Percentiles rank a stretch among this genome's conserved stretches.
Evolutionary conservation across 495 filamentous ascomycete species (phyloP).

Genomic region (Aspergillus ostianus): DNA sequence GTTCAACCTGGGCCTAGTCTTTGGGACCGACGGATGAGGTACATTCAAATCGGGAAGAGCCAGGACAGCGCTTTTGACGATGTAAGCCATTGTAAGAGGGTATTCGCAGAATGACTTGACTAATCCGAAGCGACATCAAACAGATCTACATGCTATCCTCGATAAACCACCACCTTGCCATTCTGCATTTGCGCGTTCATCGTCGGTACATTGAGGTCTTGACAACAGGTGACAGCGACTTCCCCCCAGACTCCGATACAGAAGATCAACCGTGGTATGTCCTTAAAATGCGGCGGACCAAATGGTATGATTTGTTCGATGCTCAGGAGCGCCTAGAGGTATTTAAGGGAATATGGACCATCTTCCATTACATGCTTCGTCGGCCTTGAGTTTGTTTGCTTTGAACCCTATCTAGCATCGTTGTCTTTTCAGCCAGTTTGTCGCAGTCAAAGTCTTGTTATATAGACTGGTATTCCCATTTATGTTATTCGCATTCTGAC

Average conservation of each 20-base stretch:
- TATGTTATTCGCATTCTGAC: neutral
- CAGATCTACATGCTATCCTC: conserved; percentile 81
- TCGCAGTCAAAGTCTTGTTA: neutral
- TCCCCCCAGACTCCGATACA: conserved; percentile 38
- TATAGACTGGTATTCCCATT: neutral
- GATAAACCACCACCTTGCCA: conserved; percentile 77
- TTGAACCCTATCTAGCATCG: conserved; percentile 9
- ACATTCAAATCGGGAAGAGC: conserved; percentile 68
- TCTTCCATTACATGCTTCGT: conserved; percentile 72
- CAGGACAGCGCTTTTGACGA: conserved; percentile 50
- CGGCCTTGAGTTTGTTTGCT: conserved; percentile 2
- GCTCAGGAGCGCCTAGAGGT: conserved; percentile 66
- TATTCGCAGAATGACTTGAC: neutral
- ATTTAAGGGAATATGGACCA: conserved; percentile 70
- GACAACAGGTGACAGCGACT: conserved; percentile 31
- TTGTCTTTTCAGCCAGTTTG: neutral
- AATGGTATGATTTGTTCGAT: conserved; percentile 77
- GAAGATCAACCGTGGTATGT: conserved; percentile 61
- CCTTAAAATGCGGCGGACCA: conserved; percentile 63
- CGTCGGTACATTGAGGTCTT: conserved; percentile 58
- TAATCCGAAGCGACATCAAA: conserved; percentile 7
- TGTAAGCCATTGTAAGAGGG: conserved; percentile 31
- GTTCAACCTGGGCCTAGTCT: conserved; percentile 59
- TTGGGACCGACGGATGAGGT: conserved; percentile 78
- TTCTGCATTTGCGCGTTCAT: conserved; percentile 74